Base-by-base conservation (phyloP, 345 rosid species). In the Ceriops zippeliana region DNA sequence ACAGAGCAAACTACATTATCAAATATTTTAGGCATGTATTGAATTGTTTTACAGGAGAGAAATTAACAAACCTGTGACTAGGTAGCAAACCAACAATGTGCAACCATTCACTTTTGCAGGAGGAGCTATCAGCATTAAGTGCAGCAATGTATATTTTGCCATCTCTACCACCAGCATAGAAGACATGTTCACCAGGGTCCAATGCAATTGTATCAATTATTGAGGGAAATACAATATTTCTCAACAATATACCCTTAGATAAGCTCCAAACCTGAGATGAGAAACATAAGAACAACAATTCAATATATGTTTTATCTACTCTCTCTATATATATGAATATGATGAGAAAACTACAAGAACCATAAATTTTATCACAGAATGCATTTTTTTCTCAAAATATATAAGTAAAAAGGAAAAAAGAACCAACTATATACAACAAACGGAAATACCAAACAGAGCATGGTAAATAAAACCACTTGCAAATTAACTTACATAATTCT, bases 91-190 rank as follows among this genome's bases (percentile, higher is more conserved):
- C 82, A 26, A 90, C 75, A 71, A 86, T 82, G 75, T 95, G 86
- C 72, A 77, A 75, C 57, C 89, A 89, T 63, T 82, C 73, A 65
- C 65, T 79, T 70, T 73, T 73, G 62, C 42, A 59, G 0, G 84
- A 78, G 34, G 80, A 70, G 70, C 87, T 79, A 73, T 80, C 86
- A 42, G 88, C 84, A 74, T 79, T 75, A 61, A 91, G 82, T 8
- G 90, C 90, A 66, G 86, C 90, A 27, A 95, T 59, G 65, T 91
- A 86, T 68, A 91, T 88, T 62, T 82, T 83, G 28, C 99, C 90
- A 79, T 91, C 98, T 74, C 76, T 80, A 53, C 90, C 65, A 61
- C 98, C 99, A 61, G 96, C 99, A 85, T 87, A 90, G 77, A 95
- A 91, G 65, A 88, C 85, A 74, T 78, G 78, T 73, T 89, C 93